A percentile compares a stretch with the other conserved stretches of the same genome.
Conservation (phyloP, 305 asterid species). For the Fraxinus latifolia region DNA sequence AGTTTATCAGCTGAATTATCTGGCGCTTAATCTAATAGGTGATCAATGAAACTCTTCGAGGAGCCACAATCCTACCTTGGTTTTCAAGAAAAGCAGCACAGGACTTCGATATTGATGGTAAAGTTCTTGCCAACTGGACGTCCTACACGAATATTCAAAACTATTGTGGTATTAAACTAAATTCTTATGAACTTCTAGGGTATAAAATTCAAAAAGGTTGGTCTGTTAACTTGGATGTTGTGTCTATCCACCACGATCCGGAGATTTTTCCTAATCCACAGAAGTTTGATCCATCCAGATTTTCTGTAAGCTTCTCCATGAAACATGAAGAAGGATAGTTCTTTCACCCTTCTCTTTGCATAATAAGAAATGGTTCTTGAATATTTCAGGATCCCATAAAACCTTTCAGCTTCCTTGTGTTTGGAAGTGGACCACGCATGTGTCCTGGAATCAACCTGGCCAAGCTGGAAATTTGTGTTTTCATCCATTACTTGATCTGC, state of each 20-base stretch:
- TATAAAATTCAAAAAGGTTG: constrained; percentile 68
- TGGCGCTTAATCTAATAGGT: constrained; percentile 40
- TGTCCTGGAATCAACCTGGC: constrained; percentile 94
- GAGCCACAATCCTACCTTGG: constrained; percentile 84
- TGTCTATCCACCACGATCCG: constrained; percentile 82
- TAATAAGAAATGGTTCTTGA: neutral
- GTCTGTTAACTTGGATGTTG: constrained; percentile 77
- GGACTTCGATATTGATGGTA: constrained; percentile 79
- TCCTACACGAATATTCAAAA: neutral
- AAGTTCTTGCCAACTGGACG: constrained; percentile 6
- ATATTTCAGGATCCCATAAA: constrained; percentile 47
- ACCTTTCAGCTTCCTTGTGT: constrained; percentile 79
- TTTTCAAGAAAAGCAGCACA: constrained; percentile 76
- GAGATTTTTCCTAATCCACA: constrained; percentile 53
- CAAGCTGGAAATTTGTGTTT: constrained; percentile 62
- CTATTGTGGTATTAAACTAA: neutral
- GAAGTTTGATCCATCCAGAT: constrained; percentile 75
- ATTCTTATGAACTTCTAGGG: constrained; percentile 33
- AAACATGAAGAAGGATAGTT: neutral
- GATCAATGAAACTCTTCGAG: constrained; percentile 65
- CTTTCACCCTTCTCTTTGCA: neutral
- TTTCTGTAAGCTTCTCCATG: constrained; percentile 44
- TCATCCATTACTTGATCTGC: constrained; percentile 75
- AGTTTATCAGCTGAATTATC: neutral
- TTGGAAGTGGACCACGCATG: constrained; percentile 80